A percentile compares a stretch with the other conserved stretches of the same genome.
phyloP scores from a whole-genome alignment of 768 basidiomycete genomes.

The Sarcodon aspratus region DNA sequence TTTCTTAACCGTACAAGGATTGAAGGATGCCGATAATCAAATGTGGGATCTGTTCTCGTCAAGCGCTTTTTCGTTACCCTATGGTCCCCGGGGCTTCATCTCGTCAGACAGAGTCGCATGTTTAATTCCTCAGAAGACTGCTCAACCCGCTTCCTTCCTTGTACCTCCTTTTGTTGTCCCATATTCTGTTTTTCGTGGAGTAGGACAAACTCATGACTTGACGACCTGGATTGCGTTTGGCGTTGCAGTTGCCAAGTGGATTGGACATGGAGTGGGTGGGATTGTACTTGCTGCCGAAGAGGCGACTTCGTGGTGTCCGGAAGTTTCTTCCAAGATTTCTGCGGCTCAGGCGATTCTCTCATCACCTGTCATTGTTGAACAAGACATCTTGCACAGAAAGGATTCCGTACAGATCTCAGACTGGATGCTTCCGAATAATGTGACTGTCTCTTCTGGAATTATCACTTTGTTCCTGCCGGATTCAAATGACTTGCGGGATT shows the following conservation, averaged over 20 bases:
- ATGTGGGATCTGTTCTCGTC: conserved; percentile 27
- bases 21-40: conserved; percentile 21
- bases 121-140: conserved; percentile 16
- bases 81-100: conserved; percentile 29
- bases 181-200: conserved; percentile 12
- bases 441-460: conserved; percentile 7
- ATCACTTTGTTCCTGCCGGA: conserved; percentile 25
- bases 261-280: conserved; percentile 26
- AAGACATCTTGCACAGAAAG: background rate
- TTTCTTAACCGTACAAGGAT: conserved; percentile 35
- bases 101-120: conserved; percentile 7
- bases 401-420: too few species aligned
- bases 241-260: conserved; percentile 12
- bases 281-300: conserved; percentile 10
- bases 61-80: conserved; percentile 27
- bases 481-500: conserved; percentile 19
- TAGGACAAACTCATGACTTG: conserved; percentile 4
- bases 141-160: conserved; percentile 35
- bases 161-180: conserved; percentile 52
- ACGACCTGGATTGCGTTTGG: conserved; percentile 19
- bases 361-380: background rate
- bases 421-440: too few species aligned
- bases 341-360: too few species aligned
- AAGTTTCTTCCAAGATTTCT: conserved; percentile 1
- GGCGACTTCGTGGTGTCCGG: conserved; percentile 5